A percentile compares a stretch with the other conserved stretches of the same genome.
phyloP scores from a whole-genome alignment of 2,329 filamentous ascomycete species.

The Alternaria tenuissima region DNA sequence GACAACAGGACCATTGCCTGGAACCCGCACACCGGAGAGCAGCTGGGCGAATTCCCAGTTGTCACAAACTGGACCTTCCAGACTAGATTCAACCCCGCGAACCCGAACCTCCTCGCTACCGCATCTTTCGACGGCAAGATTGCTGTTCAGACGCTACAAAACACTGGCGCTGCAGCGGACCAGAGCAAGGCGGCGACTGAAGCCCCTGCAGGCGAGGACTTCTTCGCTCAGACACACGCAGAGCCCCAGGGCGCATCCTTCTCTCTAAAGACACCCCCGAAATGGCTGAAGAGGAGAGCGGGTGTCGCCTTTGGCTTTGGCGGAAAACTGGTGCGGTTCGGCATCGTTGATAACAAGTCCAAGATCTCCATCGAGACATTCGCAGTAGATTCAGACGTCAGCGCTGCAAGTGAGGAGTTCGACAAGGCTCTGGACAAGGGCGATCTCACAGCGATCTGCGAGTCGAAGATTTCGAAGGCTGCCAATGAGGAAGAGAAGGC shows the following conservation, averaged over 20 bases:
- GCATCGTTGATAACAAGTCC: conserved; percentile 73
- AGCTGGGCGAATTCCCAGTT: conserved; percentile 91
- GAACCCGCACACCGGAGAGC: conserved; percentile 91
- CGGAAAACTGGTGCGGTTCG: conserved; percentile 85
- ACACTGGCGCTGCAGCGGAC: conserved; percentile 80
- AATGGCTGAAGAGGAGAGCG: conserved; percentile 85
- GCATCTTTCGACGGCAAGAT: conserved; percentile 98
- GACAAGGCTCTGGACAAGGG: conserved; percentile 82
- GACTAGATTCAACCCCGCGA: conserved; percentile 91
- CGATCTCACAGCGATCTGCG: conserved; percentile 80
- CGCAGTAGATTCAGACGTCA: conserved; percentile 84
- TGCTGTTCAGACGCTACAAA: conserved; percentile 90
- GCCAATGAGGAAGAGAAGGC: conserved; percentile 90
- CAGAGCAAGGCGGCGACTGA: conserved; percentile 65
- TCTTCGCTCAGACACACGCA: conserved; percentile 91
- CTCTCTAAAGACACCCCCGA: conserved; percentile 83
- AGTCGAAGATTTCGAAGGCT: conserved; percentile 76
- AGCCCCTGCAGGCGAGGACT: conserved; percentile 88
- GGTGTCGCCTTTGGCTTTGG: conserved; percentile 95
- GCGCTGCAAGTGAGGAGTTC: conserved; percentile 84
- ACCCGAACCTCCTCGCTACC: conserved; percentile 90
- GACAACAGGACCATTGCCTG: conserved; percentile 95
- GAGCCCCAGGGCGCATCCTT: conserved; percentile 92
- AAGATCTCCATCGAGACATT: conserved; percentile 88
- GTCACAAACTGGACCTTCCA: conserved; percentile 99